Percentiles rank a stretch among this genome's conserved stretches.
Evolutionary conservation across 73 alveolate species (phyloP).

Genomic region (Paramecium bursaria): DNA sequence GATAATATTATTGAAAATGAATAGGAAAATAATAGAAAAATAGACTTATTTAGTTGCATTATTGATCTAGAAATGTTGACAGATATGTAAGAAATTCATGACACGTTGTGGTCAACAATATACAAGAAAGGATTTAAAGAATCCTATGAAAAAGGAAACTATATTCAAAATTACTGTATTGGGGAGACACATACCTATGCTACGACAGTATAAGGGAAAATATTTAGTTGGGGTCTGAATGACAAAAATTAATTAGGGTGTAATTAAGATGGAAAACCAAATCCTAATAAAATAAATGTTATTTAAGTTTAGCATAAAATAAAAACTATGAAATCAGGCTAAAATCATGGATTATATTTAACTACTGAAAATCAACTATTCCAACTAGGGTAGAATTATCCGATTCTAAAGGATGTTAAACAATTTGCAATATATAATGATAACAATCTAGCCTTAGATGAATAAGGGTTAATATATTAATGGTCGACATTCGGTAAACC

Average conservation of each 20-base stretch:
- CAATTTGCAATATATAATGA: slow-evolving; percentile 29
- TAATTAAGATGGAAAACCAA: background rate
- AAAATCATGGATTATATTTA: slow-evolving; percentile 37
- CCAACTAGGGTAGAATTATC: background rate
- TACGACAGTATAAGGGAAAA: background rate
- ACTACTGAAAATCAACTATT: slow-evolving; percentile 21
- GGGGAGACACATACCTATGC: slow-evolving; percentile 56
- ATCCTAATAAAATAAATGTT: slow-evolving; percentile 32
- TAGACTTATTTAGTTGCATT: slow-evolving; percentile 64
- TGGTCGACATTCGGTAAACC: slow-evolving; percentile 18
- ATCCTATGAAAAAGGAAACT: slow-evolving; percentile 55
- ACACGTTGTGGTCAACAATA: slow-evolving; percentile 64
- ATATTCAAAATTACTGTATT: background rate
- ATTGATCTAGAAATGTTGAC: slow-evolving; percentile 65
- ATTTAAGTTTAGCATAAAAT: slow-evolving; percentile 1
- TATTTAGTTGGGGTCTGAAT: slow-evolving; percentile 54
- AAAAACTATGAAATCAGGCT: slow-evolving; percentile 29
- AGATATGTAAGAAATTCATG: slow-evolving; percentile 68
- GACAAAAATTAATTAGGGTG: slow-evolving; percentile 18
- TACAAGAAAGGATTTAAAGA: slow-evolving; percentile 66
- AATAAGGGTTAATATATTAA: background rate
- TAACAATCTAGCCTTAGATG: slow-evolving; percentile 45
- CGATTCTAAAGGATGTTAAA: slow-evolving; percentile 20
- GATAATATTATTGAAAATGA: slow-evolving; percentile 7
- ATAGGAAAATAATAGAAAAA: slow-evolving; percentile 31